phyloP scores from a whole-genome alignment of 768 basidiomycete genomes.

The Leccinum subtestaceum region DNA sequence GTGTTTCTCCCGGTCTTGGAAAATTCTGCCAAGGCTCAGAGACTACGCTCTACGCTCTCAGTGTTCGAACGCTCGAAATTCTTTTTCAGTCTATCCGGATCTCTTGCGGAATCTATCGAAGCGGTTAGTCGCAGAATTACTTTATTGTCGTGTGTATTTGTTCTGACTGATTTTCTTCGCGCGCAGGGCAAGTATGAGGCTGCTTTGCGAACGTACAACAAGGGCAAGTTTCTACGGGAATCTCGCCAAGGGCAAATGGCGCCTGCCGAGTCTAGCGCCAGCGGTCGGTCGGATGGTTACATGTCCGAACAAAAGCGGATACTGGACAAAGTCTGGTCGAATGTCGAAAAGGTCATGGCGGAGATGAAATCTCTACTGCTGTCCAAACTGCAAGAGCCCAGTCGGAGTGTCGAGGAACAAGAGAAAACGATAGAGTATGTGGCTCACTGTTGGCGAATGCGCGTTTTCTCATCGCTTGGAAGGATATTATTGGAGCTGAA shows the following conservation, averaged over 20 bases:
- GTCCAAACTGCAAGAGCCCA: slow-evolving; percentile 77
- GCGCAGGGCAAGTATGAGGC: slow-evolving; percentile 89
- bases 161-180: background rate
- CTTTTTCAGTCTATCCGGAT: slow-evolving; percentile 96
- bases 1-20: slow-evolving; percentile 96
- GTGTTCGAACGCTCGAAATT: slow-evolving; percentile 97
- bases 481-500: slow-evolving; percentile 90
- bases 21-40: slow-evolving; percentile 91
- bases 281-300: slow-evolving; percentile 44
- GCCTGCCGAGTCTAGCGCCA: slow-evolving; percentile 62
- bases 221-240: slow-evolving; percentile 88
- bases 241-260: slow-evolving; percentile 85
- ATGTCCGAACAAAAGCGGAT: slow-evolving; percentile 88
- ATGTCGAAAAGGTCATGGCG: slow-evolving; percentile 90
- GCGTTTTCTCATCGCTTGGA: slow-evolving; percentile 9
- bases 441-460: background rate
- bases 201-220: slow-evolving; percentile 94
- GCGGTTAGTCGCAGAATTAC: slow-evolving; percentile 50
- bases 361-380: slow-evolving; percentile 82
- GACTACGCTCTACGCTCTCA: slow-evolving; percentile 86
- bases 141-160: background rate
- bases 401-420: slow-evolving; percentile 84
- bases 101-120: slow-evolving; percentile 85
- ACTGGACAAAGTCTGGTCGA: slow-evolving; percentile 93
- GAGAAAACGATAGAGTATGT: slow-evolving; percentile 95